phyloP scores from a whole-genome alignment of 768 basidiomycete genomes.

The Suillus bovinus region DNA sequence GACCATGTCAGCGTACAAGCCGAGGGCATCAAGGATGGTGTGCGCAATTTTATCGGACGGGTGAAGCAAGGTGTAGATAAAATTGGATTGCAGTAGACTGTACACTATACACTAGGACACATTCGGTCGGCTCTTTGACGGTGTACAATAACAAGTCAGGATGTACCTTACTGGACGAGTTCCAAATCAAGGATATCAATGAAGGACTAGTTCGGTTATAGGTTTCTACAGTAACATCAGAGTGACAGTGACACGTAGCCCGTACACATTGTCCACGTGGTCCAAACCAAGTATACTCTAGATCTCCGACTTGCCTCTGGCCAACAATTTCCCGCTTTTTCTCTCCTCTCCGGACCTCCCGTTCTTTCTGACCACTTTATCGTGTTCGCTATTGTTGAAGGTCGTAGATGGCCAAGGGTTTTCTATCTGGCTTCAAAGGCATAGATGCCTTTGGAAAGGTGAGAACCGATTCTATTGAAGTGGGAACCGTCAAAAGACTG shows the following conservation, averaged over 20 bases:
- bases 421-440: conserved; percentile 79
- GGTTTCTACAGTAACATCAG: not conserved
- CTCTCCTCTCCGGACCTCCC: conserved; percentile 15
- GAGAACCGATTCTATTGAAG: conserved; percentile 20
- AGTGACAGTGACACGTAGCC: conserved; percentile 25
- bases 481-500: conserved; percentile 10
- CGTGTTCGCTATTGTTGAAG: conserved; percentile 19
- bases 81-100: conserved; percentile 36
- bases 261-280: conserved; percentile 15
- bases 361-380: conserved; percentile 11
- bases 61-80: conserved; percentile 83
- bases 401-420: conserved; percentile 70
- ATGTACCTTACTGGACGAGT: too few species aligned
- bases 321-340: conserved; percentile 9
- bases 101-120: too few species aligned
- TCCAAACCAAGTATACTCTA: not conserved
- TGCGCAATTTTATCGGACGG: conserved; percentile 84
- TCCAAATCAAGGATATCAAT: too few species aligned
- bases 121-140: too few species aligned
- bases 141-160: too few species aligned
- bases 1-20: conserved; percentile 76
- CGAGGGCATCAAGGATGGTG: conserved; percentile 88
- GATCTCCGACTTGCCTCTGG: not conserved
- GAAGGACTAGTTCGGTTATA: not conserved
- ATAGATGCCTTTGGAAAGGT: conserved; percentile 99